phyloP scores from a whole-genome alignment of 345 rosid species.

The Gossypium arboreum region DNA sequence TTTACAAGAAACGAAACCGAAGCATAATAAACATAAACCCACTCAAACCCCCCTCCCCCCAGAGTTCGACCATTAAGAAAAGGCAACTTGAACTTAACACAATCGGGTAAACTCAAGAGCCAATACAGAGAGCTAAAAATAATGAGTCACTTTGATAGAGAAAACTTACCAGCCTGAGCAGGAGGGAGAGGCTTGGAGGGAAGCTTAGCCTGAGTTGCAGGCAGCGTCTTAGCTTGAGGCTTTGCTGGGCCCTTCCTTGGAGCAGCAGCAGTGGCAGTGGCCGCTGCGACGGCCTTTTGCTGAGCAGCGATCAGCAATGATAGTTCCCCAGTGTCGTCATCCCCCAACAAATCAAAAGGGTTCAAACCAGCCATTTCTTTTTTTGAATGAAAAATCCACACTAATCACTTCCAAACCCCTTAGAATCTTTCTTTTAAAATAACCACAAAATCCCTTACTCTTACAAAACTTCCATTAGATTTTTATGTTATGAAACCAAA shows the following conservation, averaged over 20 bases:
- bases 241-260: slow-evolving; percentile 6
- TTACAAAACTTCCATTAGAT: slow-evolving; percentile 27
- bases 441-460: slow-evolving; percentile 28
- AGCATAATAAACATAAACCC: not conserved
- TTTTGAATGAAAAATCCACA: slow-evolving; percentile 12
- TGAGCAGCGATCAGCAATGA: slow-evolving; percentile 53
- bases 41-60: not conserved
- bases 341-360: slow-evolving; percentile 77
- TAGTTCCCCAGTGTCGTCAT: slow-evolving; percentile 70
- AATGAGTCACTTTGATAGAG: not conserved
- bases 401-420: not conserved
- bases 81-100: not conserved
- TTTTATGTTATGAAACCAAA: not conserved
- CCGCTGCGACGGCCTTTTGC: slow-evolving; percentile 31
- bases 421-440: not conserved
- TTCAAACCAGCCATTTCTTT: slow-evolving; percentile 67
- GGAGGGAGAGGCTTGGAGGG: slow-evolving; percentile 35
- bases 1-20: not conserved
- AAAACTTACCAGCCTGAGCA: slow-evolving; percentile 65
- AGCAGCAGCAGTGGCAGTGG: not conserved
- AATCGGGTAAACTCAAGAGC: not conserved
- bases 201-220: slow-evolving; percentile 37
- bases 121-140: not conserved
- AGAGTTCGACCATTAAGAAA: not conserved
- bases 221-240: slow-evolving; percentile 26